phyloP scores from a whole-genome alignment of 2,329 filamentous ascomycete genomes.

The Fusarium mundagurra region DNA sequence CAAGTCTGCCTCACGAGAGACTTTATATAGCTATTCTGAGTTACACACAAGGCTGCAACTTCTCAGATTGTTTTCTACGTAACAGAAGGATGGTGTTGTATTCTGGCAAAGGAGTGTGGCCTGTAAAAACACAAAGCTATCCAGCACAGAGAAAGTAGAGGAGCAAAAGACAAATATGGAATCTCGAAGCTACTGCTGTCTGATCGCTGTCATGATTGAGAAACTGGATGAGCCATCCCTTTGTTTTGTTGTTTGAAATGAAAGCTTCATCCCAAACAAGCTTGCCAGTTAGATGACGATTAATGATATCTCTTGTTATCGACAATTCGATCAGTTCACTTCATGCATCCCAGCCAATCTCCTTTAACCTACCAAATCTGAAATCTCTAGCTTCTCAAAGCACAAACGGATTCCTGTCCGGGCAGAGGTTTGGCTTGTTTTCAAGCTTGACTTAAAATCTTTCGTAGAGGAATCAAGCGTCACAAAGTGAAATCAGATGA shows the following conservation, averaged over 20 bases:
- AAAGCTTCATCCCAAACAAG: background rate
- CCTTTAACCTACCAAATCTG: accelerated
- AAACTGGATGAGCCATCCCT: background rate
- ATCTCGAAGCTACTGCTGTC: accelerated
- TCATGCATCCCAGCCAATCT: accelerated
- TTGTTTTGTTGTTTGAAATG: background rate
- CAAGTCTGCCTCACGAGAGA: accelerated
- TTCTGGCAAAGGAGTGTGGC: background rate
- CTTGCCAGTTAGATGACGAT: background rate
- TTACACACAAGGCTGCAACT: background rate
- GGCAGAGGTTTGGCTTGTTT: background rate
- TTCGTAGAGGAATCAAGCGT: accelerated
- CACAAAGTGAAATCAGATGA: background rate
- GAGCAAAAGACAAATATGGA: accelerated
- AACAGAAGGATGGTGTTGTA: background rate
- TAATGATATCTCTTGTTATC: accelerated
- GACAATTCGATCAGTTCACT: accelerated
- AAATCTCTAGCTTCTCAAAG: accelerated
- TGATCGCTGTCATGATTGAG: background rate
- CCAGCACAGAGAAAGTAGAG: background rate
- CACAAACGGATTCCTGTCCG: background rate
- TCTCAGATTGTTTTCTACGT: background rate
- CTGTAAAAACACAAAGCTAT: background rate
- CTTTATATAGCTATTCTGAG: accelerated
- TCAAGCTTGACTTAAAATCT: background rate